These are phyloP conservation scores for Teunomyces pallodes DNA, from an alignment of 805 yeast genomes.

Conservation along the genomic window DNA sequence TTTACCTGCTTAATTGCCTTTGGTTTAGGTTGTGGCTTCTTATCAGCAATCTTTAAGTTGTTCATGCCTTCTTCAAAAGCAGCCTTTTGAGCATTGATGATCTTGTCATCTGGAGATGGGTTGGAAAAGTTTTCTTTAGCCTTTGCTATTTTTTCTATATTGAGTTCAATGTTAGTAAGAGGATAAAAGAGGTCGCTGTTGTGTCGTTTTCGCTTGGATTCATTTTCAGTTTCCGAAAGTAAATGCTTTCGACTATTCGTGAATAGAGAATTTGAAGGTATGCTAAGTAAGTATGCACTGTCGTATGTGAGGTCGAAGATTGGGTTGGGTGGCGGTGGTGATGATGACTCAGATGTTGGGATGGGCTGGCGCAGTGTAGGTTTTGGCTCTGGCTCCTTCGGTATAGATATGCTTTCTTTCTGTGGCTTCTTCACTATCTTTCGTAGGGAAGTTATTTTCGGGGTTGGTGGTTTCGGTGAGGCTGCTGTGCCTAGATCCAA, in stretches of 20 bases:
- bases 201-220: constrained; percentile 21
- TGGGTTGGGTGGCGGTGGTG: not conserved
- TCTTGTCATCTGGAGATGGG: constrained; percentile 83
- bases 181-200: constrained; percentile 22
- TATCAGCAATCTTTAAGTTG: constrained; percentile 21
- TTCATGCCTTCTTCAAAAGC: constrained; percentile 35
- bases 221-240: constrained; percentile 8
- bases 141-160: constrained; percentile 33
- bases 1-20: constrained; percentile 41
- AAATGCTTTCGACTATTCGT: not conserved
- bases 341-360: not conserved
- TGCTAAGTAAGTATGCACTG: not conserved
- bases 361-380: not conserved
- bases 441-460: not conserved
- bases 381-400: not conserved
- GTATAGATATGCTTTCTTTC: not conserved
- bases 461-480: not conserved
- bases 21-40: constrained; percentile 8
- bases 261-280: constrained; percentile 6
- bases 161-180: constrained; percentile 41
- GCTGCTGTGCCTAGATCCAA: not conserved
- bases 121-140: constrained; percentile 53
- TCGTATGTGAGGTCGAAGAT: not conserved
- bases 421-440: not conserved
- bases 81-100: constrained; percentile 55